These are phyloP conservation scores for Amphirosellinia nigrospora DNA, from an alignment of 495 filamentous ascomycete genomes.

Conservation along the genomic window DNA sequence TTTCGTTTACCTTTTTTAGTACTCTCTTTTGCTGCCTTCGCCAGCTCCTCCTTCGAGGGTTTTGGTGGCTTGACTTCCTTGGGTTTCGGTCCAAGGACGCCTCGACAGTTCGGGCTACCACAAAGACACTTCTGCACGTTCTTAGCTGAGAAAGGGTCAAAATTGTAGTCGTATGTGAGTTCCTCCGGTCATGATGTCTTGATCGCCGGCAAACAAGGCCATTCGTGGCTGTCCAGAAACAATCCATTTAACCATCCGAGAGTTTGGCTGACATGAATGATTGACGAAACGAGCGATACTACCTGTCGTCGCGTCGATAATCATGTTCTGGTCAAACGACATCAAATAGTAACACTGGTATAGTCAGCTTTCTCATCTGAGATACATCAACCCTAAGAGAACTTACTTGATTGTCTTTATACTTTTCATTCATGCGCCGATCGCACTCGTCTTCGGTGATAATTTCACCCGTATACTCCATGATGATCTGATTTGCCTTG, in stretches of 20 bases:
- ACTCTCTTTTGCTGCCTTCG: slow-evolving; percentile 37
- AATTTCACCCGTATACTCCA: slow-evolving; percentile 97
- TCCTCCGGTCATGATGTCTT: slow-evolving; percentile 92
- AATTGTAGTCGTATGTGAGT: slow-evolving; percentile 99
- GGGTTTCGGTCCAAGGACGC: slow-evolving; percentile 76
- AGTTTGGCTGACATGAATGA: slow-evolving; percentile 97
- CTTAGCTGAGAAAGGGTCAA: slow-evolving; percentile 85
- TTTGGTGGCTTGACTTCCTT: slow-evolving; percentile 60
- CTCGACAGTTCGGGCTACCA: slow-evolving; percentile 76
- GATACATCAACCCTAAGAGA: neutral
- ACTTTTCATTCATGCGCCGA: slow-evolving; percentile 85
- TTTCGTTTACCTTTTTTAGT: slow-evolving; percentile 50
- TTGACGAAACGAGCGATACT: slow-evolving; percentile 98
- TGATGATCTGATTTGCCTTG: slow-evolving; percentile 89
- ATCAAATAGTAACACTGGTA: slow-evolving; percentile 93
- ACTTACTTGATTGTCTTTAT: slow-evolving; percentile 87
- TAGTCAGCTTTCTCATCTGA: slow-evolving; percentile 31
- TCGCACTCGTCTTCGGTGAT: slow-evolving; percentile 94
- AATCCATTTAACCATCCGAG: slow-evolving; percentile 95
- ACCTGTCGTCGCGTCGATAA: slow-evolving; percentile 94
- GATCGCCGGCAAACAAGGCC: slow-evolving; percentile 93
- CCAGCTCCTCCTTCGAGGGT: slow-evolving; percentile 36
- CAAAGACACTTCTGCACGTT: slow-evolving; percentile 85
- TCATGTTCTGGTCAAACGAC: slow-evolving; percentile 98
- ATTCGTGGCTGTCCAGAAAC: slow-evolving; percentile 95